phyloP scores from a whole-genome alignment of 768 basidiomycete species.

The Rossbeevera mucosa region DNA sequence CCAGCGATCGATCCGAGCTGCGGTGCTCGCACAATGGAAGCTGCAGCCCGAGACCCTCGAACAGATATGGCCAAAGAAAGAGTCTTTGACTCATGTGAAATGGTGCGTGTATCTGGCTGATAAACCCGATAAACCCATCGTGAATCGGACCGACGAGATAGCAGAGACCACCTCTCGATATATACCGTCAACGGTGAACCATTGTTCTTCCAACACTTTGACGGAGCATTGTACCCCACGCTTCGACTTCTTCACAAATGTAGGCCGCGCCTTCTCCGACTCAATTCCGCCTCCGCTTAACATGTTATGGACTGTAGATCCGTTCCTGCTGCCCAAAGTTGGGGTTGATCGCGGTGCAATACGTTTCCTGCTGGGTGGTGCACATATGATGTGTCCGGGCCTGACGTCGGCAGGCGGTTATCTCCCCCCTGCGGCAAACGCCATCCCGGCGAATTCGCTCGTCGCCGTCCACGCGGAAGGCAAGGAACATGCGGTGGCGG shows the following conservation, averaged over 20 bases:
- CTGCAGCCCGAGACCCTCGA: slow-evolving; percentile 79
- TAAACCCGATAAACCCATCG: slow-evolving; percentile 7
- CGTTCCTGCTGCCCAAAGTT: slow-evolving; percentile 82
- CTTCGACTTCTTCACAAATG: slow-evolving; percentile 90
- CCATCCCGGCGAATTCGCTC: slow-evolving; percentile 62
- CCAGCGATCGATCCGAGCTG: slow-evolving; percentile 81
- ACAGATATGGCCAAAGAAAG: slow-evolving; percentile 98
- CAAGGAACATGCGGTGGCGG: slow-evolving; percentile 84
- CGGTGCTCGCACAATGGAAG: slow-evolving; percentile 78
- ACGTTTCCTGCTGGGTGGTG: slow-evolving; percentile 90
- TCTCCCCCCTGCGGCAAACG: slow-evolving; percentile 69
- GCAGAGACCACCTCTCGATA: slow-evolving; percentile 93
- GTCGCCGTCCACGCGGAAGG: slow-evolving; percentile 97
- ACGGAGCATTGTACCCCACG: slow-evolving; percentile 89
- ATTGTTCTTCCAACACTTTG: slow-evolving; percentile 93
- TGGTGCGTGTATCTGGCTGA: slow-evolving; percentile 45
- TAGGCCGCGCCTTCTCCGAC: slow-evolving; percentile 34
- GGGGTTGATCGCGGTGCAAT: slow-evolving; percentile 96
- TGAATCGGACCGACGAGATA: slow-evolving; percentile 36
- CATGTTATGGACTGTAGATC: slow-evolving; percentile 53
- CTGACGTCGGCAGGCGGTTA: slow-evolving; percentile 88
- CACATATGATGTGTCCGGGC: slow-evolving; percentile 97
- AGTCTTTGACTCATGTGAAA: slow-evolving; percentile 86
- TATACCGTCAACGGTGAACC: slow-evolving; percentile 86
- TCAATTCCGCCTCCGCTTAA: not conserved